Conservation (phyloP, 2,329 filamentous ascomycete genomes). For the Diplodia mutila region DNA sequence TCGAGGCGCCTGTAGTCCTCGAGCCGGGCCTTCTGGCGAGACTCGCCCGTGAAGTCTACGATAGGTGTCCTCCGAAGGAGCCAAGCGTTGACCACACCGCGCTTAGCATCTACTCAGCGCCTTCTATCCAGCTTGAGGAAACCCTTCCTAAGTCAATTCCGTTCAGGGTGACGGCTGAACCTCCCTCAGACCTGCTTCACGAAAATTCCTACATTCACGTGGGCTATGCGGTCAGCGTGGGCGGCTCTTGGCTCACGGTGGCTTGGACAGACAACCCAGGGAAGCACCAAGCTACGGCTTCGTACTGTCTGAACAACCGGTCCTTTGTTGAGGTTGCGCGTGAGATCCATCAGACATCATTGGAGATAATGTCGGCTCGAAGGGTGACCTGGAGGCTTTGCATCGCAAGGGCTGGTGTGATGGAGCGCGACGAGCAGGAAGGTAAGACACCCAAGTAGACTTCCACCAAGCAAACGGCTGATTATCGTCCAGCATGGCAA, state of each 20-base stretch:
- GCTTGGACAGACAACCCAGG: slow-evolving; percentile 82
- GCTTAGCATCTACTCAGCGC: slow-evolving; percentile 62
- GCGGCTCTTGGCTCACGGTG: slow-evolving; percentile 76
- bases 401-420: slow-evolving; percentile 70
- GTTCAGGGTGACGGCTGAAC: slow-evolving; percentile 70
- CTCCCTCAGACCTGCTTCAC: slow-evolving; percentile 72
- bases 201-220: slow-evolving; percentile 82
- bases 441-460: slow-evolving; percentile 38
- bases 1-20: slow-evolving; percentile 65
- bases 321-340: slow-evolving; percentile 67
- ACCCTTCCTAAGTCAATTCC: slow-evolving; percentile 71
- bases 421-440: slow-evolving; percentile 68
- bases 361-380: slow-evolving; percentile 70
- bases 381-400: slow-evolving; percentile 78
- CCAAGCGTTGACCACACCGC: slow-evolving; percentile 41
- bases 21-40: slow-evolving; percentile 35
- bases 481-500: slow-evolving; percentile 36
- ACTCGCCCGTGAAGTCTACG: slow-evolving; percentile 76
- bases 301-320: slow-evolving; percentile 70
- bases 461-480: background rate
- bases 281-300: slow-evolving; percentile 70
- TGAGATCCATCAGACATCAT: slow-evolving; percentile 78
- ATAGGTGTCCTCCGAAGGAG: slow-evolving; percentile 64
- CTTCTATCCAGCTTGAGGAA: slow-evolving; percentile 74
- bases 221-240: slow-evolving; percentile 74